Base-by-base conservation (phyloP, 23 red algal genomes). In the Pyropia haitanensis region DNA sequence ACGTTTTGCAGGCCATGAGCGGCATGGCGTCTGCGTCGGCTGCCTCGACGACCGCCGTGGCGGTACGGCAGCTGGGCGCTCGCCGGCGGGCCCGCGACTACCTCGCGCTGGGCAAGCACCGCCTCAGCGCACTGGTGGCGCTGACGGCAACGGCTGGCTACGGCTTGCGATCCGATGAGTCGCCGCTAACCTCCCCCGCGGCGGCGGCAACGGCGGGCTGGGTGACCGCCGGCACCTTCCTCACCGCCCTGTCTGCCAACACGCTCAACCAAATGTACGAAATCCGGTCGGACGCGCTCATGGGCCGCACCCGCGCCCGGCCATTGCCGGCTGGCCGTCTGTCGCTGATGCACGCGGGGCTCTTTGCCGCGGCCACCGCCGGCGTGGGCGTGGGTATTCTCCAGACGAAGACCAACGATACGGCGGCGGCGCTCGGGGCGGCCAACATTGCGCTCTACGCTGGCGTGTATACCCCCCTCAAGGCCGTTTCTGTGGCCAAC, bases 201-300 rank as follows among this genome's bases (percentile, higher is more conserved):
- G 68, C 18, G 19, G 30, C 19, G 5, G 68, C 18, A 48, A 10
- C 57, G 68, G 30, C 18, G 27, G 44, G 39, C 18, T 72, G 32
- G 49, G 57, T 54, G 0, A 73, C 66, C 16, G 22, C 28, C n/a
- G 93, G 93, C 54, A 97, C 93, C 8, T 83, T 64, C 44, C 79
- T 97, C 15, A 54, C 72, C 28, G 93, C 93, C 14, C 85, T 85
- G 2, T 61, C 61, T 31, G 93, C 93, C 2, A 97, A 97, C 65
- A 83, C 79, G 5, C 79, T 90, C 68, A 97, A 97, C 29, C 93
- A 97, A 68, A 63, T 97, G 27, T 89, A 85, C 64, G 93, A 97
- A 50, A n/a, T 70, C 13, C 60, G 74, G 2, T 72, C 58, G 51
- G 93, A 97, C 30, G 76, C 93, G 0, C 66, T 67, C 32, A 97